These are phyloP conservation scores for Suillus spraguei DNA, from an alignment of 768 basidiomycete genomes.

Conservation along the genomic window DNA sequence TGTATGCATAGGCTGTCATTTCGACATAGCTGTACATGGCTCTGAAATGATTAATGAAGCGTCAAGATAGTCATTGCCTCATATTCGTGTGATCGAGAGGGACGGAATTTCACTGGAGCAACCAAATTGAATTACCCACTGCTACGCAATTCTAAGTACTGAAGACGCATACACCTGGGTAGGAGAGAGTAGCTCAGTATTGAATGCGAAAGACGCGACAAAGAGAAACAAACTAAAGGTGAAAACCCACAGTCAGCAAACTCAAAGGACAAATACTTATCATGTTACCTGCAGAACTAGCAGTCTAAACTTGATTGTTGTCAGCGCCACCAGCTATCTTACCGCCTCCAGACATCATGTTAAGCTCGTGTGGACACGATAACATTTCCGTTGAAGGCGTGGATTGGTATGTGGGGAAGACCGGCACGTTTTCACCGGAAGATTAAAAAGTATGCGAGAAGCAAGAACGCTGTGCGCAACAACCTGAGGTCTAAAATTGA, in stretches of 20 bases:
- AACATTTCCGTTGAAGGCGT: background rate
- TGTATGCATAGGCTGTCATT: no score
- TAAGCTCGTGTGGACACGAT: background rate
- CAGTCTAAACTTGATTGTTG: background rate
- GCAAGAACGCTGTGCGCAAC: slow-evolving; percentile 11
- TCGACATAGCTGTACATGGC: no score
- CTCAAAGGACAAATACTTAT: background rate
- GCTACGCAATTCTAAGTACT: background rate
- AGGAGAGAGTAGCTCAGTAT: background rate
- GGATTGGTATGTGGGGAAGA: background rate
- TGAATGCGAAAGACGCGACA: background rate
- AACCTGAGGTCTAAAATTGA: slow-evolving; percentile 5
- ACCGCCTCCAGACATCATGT: background rate
- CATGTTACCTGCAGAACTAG: background rate
- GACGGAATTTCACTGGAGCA: background rate
- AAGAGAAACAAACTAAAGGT: background rate
- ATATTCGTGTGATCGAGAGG: background rate
- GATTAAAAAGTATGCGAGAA: slow-evolving; percentile 11
- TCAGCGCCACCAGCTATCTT: background rate
- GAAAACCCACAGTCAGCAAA: background rate
- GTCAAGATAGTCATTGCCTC: background rate
- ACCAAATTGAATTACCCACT: background rate
- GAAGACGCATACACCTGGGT: background rate
- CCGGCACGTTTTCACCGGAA: background rate
- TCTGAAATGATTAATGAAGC: no score